A percentile compares a stretch with the other conserved stretches of the same genome.
Evolutionary conservation across 177 flowering plant genomes (phyloP).

Genomic region (Vitis hybrid): DNA sequence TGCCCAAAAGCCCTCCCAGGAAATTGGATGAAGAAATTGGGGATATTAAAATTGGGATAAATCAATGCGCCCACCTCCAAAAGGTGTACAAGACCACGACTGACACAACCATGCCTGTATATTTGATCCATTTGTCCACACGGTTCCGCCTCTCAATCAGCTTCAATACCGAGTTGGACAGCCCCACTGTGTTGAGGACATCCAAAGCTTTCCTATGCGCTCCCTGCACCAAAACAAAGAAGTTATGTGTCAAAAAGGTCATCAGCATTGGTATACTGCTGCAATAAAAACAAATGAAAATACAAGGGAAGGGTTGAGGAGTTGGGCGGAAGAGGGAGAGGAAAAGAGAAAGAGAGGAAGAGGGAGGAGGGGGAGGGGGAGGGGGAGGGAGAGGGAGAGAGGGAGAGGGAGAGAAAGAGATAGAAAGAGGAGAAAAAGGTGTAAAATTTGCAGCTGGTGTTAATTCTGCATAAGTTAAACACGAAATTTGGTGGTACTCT

Average conservation of each 20-base stretch:
- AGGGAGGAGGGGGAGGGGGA: too few relatives aligned
- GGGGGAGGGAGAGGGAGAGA: too few relatives aligned
- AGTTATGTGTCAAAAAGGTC: background rate
- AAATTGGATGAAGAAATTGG: too few relatives aligned
- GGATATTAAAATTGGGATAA: too few relatives aligned
- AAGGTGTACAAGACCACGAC: conserved; percentile 52
- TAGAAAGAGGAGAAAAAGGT: too few relatives aligned
- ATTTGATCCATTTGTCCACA: conserved; percentile 80
- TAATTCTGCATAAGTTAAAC: background rate
- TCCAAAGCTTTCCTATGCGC: conserved; percentile 95
- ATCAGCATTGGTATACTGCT: too few relatives aligned
- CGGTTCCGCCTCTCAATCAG: conserved; percentile 87
- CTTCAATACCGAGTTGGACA: conserved; percentile 82
- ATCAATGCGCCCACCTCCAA: conserved; percentile 64
- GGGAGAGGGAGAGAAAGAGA: too few relatives aligned
- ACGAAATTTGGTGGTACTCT: background rate
- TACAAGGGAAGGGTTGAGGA: too few relatives aligned
- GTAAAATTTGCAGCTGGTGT: background rate
- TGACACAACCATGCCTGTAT: conserved; percentile 77
- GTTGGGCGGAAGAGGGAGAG: too few relatives aligned
- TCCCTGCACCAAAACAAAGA: conserved; percentile 49
- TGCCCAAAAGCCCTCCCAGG: too few relatives aligned
- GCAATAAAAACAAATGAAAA: too few relatives aligned
- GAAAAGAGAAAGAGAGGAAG: too few relatives aligned
- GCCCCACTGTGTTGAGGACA: conserved; percentile 88